Base-by-base conservation (phyloP, 2,329 filamentous ascomycete genomes). In the Colletotrichum chrysophilum region DNA sequence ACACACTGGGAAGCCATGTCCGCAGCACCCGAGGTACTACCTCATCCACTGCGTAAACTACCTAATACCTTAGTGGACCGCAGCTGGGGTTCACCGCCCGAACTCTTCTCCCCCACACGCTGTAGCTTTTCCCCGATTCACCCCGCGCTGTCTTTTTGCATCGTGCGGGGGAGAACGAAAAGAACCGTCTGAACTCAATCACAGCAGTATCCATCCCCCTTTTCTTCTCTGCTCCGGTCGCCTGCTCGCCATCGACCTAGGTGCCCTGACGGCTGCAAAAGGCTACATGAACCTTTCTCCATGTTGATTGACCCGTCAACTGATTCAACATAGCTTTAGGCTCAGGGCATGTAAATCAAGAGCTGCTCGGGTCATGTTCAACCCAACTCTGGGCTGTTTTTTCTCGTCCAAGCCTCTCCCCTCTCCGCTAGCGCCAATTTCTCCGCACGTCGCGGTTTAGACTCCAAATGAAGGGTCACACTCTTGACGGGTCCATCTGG, bases 391-490 rank as follows among this genome's bases (percentile, higher is more conserved):
- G 36, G 26, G 34, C 28, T 5, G 21, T 12, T 21, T 26, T 26
- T 26, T 30, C 68, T 26, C n/a, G 28, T 12, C 58, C 28, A 56
- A 52, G 38, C 60, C 32, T 26, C 28, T 36, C 26, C 24, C n/a
- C 38, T 24, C 18, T 16, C 43, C 62, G 69, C 55, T 48, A 75
- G 62, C 56, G 60, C 48, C 61, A 62, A 18, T 66, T 62, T 72
- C 69, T 67, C 62, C 69, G 56, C 69, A 67, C n/a, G 56, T 56
- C 69, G 16, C 32, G 16, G 38, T 72, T 75, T 72, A 72, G 56
- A 75, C 72, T 75, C 18, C 21, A 43, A 55, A 62, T 67, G 61
- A 75, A 67, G 62, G 38, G 72, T 72, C 69, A 62, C 72, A 67
- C 58, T 66, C 32, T 30, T 32, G 30, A 66, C 56, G 73, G 69